A percentile compares a stretch with the other conserved stretches of the same genome.
Conservation (phyloP, 805 yeast genomes). For the Grigorovia yakushimaensis region DNA sequence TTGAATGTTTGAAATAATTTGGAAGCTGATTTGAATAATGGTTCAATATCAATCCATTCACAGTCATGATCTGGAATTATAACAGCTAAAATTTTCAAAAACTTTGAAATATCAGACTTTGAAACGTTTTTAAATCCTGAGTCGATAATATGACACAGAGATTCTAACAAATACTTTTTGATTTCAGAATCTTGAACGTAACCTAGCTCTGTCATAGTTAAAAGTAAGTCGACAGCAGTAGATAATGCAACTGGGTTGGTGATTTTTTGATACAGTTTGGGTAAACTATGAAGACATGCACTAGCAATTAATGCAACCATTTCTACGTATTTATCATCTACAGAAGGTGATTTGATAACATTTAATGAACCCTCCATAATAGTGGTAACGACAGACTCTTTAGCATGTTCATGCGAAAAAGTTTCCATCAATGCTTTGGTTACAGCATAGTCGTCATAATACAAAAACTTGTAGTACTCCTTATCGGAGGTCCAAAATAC, state of each 20-base stretch:
- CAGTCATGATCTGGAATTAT: constrained; percentile 47
- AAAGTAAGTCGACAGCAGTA: constrained; percentile 41
- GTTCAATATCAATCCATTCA: constrained; percentile 39
- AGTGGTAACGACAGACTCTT: constrained; percentile 51
- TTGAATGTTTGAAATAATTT: constrained; percentile 48
- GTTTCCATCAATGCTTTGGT: constrained; percentile 46
- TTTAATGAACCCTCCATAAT: constrained; percentile 46
- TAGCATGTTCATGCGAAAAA: constrained; percentile 46
- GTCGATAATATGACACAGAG: constrained; percentile 52
- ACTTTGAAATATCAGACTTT: constrained; percentile 41
- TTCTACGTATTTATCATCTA: constrained; percentile 37
- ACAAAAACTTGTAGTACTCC: constrained; percentile 41
- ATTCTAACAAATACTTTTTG: constrained; percentile 41
- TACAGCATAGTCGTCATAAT: constrained; percentile 46
- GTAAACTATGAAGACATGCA: constrained; percentile 41
- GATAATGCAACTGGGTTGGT: constrained; percentile 38
- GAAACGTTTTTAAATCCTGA: constrained; percentile 46
- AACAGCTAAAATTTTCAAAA: constrained; percentile 47
- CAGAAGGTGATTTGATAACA: constrained; percentile 35
- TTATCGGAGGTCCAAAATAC: constrained; percentile 44
- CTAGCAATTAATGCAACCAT: constrained; percentile 52
- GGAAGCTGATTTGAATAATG: constrained; percentile 42
- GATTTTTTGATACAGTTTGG: constrained; percentile 35
- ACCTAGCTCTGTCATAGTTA: constrained; percentile 45
- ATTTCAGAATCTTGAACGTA: constrained; percentile 47